Evolutionary conservation across 805 yeast species (phyloP).

Genomic region (Candida maltosa): DNA sequence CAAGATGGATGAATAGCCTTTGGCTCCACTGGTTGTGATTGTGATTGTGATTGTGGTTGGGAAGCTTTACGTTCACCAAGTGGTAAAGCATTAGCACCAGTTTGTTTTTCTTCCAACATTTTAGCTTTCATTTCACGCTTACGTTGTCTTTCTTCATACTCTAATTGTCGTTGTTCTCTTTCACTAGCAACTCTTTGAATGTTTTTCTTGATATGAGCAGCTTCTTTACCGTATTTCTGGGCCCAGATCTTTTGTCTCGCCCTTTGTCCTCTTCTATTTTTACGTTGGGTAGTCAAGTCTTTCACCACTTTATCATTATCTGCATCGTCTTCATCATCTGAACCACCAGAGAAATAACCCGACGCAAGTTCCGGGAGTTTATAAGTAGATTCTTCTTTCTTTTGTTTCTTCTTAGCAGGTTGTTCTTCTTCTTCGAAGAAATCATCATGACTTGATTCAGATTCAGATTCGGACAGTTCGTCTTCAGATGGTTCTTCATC

Average conservation of each 20-base stretch:
- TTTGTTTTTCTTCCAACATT: constrained; percentile 22
- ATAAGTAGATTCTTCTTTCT: constrained; percentile 23
- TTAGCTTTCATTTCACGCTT: constrained; percentile 58
- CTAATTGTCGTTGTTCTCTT: constrained; percentile 56
- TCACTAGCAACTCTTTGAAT: constrained; percentile 51
- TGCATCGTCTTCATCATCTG: constrained; percentile 56
- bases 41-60: no score
- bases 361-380: constrained; percentile 66
- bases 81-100: constrained; percentile 38
- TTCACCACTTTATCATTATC: constrained; percentile 49
- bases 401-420: constrained; percentile 13
- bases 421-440: constrained; percentile 26
- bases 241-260: constrained; percentile 98
- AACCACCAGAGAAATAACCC: constrained; percentile 86
- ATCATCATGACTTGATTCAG: constrained; percentile 35
- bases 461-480: constrained; percentile 10
- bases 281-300: constrained; percentile 54
- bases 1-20: constrained; percentile 86
- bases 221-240: constrained; percentile 74
- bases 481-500: constrained; percentile 57
- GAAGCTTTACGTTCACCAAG: constrained; percentile 31
- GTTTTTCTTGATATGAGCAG: constrained; percentile 78
- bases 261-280: constrained; percentile 94
- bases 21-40: constrained; percentile 8
- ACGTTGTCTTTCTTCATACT: constrained; percentile 68